Evolutionary conservation across 129 eudicot genomes (phyloP).

Genomic region (Helichrysum umbraculigerum): DNA sequence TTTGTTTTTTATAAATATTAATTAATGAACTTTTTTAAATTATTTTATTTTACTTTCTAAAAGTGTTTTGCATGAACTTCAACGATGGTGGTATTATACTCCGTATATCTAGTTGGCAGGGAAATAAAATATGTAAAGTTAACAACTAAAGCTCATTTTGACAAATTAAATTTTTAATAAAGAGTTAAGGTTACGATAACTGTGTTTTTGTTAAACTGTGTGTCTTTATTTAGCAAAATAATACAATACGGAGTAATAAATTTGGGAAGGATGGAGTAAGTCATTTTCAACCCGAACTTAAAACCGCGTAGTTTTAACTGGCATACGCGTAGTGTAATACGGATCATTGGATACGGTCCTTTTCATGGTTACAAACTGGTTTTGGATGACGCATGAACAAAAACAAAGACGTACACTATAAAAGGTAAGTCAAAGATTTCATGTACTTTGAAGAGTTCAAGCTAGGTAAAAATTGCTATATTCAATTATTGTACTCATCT

Average conservation of each 20-base stretch:
- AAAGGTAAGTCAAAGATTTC: not conserved
- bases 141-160: no score
- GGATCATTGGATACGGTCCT: not conserved
- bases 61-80: no score
- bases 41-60: not conserved
- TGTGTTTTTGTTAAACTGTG: no score
- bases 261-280: not conserved
- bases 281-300: not conserved
- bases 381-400: not conserved
- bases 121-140: no score
- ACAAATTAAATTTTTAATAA: no score
- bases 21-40: no score
- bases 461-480: not conserved
- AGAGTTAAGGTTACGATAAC: no score
- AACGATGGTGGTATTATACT: no score
- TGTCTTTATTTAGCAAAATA: no score
- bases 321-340: conserved; percentile 16
- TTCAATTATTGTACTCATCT: not conserved
- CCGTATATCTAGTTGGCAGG: no score
- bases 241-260: no score
- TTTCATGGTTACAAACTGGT: not conserved
- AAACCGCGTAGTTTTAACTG: conserved; percentile 21
- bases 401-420: not conserved
- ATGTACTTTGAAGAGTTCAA: not conserved
- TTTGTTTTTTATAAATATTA: no score